Percentiles rank a stretch among this genome's conserved stretches.
These are phyloP conservation scores for Truncatella angustata DNA, from an alignment of 2,329 filamentous ascomycete species.

Conservation along the genomic window DNA sequence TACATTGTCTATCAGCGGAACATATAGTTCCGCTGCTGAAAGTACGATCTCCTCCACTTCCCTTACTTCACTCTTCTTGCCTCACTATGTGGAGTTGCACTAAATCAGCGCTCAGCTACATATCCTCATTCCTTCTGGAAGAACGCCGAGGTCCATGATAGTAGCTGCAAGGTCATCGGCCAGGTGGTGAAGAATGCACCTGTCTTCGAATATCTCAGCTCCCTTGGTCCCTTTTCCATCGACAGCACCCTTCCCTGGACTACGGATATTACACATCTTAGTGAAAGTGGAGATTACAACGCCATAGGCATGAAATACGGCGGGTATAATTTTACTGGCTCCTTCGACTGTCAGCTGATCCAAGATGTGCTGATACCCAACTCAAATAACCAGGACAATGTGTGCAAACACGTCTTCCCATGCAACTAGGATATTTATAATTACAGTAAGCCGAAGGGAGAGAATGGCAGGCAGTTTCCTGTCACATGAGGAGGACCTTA, in stretches of 20 bases:
- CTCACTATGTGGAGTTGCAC: too few relatives aligned
- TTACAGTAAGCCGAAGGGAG: too few relatives aligned
- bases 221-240: background rate
- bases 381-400: background rate
- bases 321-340: background rate
- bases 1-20: too few relatives aligned
- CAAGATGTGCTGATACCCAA: background rate
- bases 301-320: background rate
- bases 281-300: background rate
- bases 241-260: slow-evolving; percentile 1
- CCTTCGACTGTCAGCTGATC: background rate
- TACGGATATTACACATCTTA: background rate
- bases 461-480: too few relatives aligned
- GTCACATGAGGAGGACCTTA: too few relatives aligned
- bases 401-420: background rate
- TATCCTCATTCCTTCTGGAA: background rate
- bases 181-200: too few relatives aligned
- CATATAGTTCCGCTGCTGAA: too few relatives aligned
- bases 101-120: too few relatives aligned
- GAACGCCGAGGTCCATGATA: background rate
- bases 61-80: too few relatives aligned
- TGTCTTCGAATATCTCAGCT: background rate
- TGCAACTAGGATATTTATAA: too few relatives aligned
- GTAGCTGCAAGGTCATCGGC: background rate
- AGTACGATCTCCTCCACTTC: too few relatives aligned